These are phyloP conservation scores for Chenopodium berlandieri DNA, from an alignment of 148 eudicot species.

Conservation along the genomic window DNA sequence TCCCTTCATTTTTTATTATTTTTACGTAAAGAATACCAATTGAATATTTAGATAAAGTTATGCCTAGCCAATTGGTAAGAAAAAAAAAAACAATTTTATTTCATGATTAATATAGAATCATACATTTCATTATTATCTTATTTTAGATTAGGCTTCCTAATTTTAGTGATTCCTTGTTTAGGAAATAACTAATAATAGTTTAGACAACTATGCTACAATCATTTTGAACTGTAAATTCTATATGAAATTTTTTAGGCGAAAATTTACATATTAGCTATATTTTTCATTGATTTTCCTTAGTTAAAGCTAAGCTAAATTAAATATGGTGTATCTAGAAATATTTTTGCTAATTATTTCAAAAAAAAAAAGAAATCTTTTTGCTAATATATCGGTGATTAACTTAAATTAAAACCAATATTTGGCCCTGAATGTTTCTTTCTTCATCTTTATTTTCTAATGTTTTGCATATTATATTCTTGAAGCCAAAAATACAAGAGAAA, in stretches of 20 bases:
- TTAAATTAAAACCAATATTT: neutral
- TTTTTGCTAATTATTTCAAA: neutral
- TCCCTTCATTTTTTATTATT: conserved; percentile 27
- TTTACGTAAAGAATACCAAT: neutral
- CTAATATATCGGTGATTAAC: neutral
- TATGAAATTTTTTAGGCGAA: too few species aligned
- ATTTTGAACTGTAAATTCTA: neutral
- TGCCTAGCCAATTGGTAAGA: conserved; percentile 10
- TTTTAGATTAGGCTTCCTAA: conserved; percentile 11
- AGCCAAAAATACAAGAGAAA: neutral
- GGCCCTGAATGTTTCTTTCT: neutral
- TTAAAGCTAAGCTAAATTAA: too few species aligned
- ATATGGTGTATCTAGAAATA: neutral
- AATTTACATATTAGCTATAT: neutral
- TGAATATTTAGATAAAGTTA: neutral
- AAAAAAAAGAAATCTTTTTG: neutral
- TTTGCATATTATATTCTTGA: neutral
- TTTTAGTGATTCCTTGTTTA: conserved; percentile 8
- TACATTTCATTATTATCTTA: conserved; percentile 1
- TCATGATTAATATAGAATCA: neutral
- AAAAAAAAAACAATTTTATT: neutral
- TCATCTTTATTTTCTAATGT: neutral
- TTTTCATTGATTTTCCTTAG: neutral
- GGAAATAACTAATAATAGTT: neutral
- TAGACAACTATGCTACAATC: neutral